Evolutionary conservation across 306 rosid genomes (phyloP), one percentile per base, ranked within the genome.

Genomic region (Pyrus pyrifolia): DNA sequence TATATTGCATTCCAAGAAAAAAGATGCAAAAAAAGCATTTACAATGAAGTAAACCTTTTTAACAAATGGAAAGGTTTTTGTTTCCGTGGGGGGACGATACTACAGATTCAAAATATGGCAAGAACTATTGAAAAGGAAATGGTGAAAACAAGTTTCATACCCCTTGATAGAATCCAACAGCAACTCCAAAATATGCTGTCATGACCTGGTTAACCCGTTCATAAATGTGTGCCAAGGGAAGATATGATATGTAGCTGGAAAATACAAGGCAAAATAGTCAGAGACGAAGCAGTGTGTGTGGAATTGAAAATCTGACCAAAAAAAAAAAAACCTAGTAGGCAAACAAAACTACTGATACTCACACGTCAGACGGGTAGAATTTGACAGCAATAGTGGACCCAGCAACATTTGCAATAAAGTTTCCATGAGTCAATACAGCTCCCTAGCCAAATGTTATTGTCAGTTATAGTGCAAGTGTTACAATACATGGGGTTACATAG

Each of bases 121-220:
- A 15, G 7, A 33, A 57, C 22, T 42, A 14, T 30, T 0, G 1
- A 46, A 74, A 22, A 35, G 4, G 22, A 25, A 71, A 71, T 53
- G 53, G 18, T 23, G 17, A 42, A 66, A 71, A 57, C 78, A 61
- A 78, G 78, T 71, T 9, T 70, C 92, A 62, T 85, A 92, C 99
- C 93, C 99, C 99, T 83, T 96, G 99, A 85, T 87, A 92, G 89
- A 96, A 96, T 73, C 99, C 99, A 83, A 96, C 96, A 23, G 99
- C 98, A 76, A 82, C 77, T 64, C 99, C 99, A 60, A 79, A 91
- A 82, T 88, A 75, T 84, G 77, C 89, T 17, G 79, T n/a, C 80
- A 82, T 60, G 75, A 89, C 84, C 86, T 96, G 99, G 82, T 96
- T 96, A 69, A 90, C 85, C 84, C 98, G 93, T 81, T 96, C 99